Conservation (phyloP, 139 green algal genomes). For the Picochlorum sp. region DNA sequence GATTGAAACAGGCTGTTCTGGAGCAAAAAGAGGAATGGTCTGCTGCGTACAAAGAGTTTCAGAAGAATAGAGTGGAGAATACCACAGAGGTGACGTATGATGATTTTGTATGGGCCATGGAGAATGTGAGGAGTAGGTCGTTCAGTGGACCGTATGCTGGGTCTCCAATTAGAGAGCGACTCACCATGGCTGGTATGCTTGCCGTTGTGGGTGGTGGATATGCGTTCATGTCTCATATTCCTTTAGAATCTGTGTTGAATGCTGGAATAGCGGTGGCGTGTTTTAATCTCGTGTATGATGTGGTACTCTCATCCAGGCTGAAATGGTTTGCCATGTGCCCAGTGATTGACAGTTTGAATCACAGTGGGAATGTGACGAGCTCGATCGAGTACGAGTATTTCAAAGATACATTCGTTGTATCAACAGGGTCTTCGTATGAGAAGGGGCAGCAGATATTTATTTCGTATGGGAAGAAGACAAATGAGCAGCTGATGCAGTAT, state of each 20-base stretch:
- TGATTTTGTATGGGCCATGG: slow-evolving; percentile 60
- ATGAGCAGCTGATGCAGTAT: slow-evolving; percentile 48
- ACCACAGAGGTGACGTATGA: background rate
- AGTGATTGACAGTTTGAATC: slow-evolving; percentile 50
- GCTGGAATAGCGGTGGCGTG: slow-evolving; percentile 34
- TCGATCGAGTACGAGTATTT: slow-evolving; percentile 47
- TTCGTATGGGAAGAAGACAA: slow-evolving; percentile 40
- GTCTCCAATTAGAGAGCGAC: slow-evolving; percentile 13
- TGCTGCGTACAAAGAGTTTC: slow-evolving; percentile 34
- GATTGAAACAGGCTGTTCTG: slow-evolving; percentile 46
- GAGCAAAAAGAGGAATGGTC: slow-evolving; percentile 59
- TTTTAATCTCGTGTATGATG: slow-evolving; percentile 57
- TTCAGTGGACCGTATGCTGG: slow-evolving; percentile 74
- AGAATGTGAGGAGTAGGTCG: slow-evolving; percentile 62
- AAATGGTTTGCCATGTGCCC: slow-evolving; percentile 46
- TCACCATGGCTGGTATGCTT: slow-evolving; percentile 16
- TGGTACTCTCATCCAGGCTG: slow-evolving; percentile 30
- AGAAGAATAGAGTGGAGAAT: slow-evolving; percentile 1
- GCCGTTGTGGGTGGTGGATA: slow-evolving; percentile 9
- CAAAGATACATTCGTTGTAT: slow-evolving; percentile 29
- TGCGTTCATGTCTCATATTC: slow-evolving; percentile 15
- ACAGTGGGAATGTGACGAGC: slow-evolving; percentile 29
- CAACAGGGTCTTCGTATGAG: slow-evolving; percentile 5
- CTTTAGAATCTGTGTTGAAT: slow-evolving; percentile 39
- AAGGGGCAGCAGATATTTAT: slow-evolving; percentile 36